phyloP scores from a whole-genome alignment of 768 basidiomycete species.

The Pulveroboletus frians region DNA sequence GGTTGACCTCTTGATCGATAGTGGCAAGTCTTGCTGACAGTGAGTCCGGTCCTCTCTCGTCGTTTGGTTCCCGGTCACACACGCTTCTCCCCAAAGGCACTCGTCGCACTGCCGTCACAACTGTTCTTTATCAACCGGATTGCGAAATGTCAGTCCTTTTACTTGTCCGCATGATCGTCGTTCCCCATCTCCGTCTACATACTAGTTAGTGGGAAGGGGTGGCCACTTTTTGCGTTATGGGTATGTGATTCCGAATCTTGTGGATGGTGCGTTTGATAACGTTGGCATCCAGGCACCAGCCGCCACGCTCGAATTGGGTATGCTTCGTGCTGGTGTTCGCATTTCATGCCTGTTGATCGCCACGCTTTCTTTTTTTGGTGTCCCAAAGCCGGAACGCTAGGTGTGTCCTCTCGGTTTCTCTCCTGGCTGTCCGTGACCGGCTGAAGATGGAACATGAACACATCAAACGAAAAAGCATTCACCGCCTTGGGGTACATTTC shows the following conservation, averaged over 20 bases:
- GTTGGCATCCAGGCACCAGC: conserved; percentile 10
- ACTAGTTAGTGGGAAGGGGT: conserved; percentile 14
- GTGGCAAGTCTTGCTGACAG: conserved; percentile 21
- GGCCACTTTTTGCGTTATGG: conserved; percentile 12
- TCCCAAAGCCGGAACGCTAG: conserved; percentile 8
- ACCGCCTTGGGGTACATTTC: conserved; percentile 11
- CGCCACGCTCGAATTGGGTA: conserved; percentile 16
- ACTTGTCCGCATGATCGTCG: neutral
- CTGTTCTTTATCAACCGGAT: conserved; percentile 19
- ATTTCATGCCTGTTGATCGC: neutral
- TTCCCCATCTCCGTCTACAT: neutral
- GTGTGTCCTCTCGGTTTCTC: conserved; percentile 2
- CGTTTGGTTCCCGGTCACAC: neutral
- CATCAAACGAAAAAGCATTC: conserved; percentile 4
- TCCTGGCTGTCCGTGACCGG: neutral
- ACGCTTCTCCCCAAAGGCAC: neutral
- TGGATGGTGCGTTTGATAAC: neutral
- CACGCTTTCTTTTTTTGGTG: neutral
- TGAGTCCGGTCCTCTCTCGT: neutral
- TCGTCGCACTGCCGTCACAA: conserved; percentile 17
- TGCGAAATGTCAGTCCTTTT: conserved; percentile 12
- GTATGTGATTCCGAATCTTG: conserved; percentile 3
- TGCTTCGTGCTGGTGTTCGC: neutral
- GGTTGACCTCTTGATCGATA: neutral
- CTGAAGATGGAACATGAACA: conserved; percentile 1